phyloP scores from a whole-genome alignment of 345 rosid genomes.

The Citrus inodora region DNA sequence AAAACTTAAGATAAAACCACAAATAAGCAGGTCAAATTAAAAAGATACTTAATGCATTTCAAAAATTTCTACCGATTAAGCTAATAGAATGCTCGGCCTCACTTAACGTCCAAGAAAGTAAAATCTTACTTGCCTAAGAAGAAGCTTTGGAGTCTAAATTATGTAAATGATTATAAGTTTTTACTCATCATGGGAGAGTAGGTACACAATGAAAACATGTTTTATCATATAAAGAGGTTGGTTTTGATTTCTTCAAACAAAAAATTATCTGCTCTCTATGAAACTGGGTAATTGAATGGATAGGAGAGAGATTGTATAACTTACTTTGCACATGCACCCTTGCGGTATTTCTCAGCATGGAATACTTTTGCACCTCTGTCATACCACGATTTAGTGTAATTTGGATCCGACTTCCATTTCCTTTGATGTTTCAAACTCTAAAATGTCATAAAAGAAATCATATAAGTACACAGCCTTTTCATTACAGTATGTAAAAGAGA shows the following conservation, averaged over 20 bases:
- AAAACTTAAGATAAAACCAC: background rate
- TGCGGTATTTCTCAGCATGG: conserved; percentile 70
- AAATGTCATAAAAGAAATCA: background rate
- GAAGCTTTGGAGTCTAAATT: background rate
- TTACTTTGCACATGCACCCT: conserved; percentile 77
- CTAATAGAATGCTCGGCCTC: background rate
- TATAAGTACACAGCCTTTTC: background rate
- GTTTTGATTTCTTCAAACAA: background rate
- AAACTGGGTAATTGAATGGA: background rate
- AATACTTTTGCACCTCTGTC: conserved; percentile 64
- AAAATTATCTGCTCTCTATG: background rate
- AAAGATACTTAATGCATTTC: background rate
- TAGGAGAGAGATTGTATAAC: conserved; percentile 5
- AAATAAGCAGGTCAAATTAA: background rate
- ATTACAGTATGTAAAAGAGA: background rate
- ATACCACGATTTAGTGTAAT: conserved; percentile 74
- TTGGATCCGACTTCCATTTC: conserved; percentile 80
- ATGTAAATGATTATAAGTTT: background rate
- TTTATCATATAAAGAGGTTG: background rate
- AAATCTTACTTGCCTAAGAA: background rate
- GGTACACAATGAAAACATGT: background rate
- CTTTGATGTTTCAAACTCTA: conserved; percentile 84
- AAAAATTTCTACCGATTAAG: background rate
- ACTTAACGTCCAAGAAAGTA: background rate
- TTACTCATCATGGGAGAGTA: background rate